A percentile compares a stretch with the other conserved stretches of the same genome.
phyloP scores from a whole-genome alignment of 768 basidiomycete species.

The Suillus sp. region DNA sequence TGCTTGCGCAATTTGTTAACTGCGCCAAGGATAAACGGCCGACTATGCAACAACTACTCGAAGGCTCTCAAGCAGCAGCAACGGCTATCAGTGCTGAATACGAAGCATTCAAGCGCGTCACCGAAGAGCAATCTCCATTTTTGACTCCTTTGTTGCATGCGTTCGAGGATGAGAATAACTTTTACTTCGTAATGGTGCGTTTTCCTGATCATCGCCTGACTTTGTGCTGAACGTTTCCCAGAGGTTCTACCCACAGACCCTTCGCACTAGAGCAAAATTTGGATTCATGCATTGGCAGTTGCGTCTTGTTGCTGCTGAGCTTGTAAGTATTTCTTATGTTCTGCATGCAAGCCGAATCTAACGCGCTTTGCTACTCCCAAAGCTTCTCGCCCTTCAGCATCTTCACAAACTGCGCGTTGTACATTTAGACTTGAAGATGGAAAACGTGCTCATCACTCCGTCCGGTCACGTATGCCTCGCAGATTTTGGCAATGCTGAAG shows the following conservation, averaged over 20 bases:
- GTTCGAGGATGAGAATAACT: slow-evolving; percentile 16
- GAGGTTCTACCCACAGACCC: slow-evolving; percentile 18
- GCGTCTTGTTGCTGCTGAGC: slow-evolving; percentile 20
- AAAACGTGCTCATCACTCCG: slow-evolving; percentile 48
- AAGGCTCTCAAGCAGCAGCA: neutral
- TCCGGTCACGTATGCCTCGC: slow-evolving; percentile 18
- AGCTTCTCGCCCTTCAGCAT: slow-evolving; percentile 18
- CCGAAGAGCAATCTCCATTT: slow-evolving; percentile 13
- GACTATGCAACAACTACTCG: neutral
- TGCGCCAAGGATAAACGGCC: neutral
- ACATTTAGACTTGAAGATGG: slow-evolving; percentile 55
- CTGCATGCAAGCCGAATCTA: neutral
- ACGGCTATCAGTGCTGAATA: neutral
- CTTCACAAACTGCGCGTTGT: slow-evolving; percentile 33
- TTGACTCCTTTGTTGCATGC: slow-evolving; percentile 17
- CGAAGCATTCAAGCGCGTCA: slow-evolving; percentile 7
- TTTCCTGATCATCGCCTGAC: neutral
- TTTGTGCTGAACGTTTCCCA: neutral
- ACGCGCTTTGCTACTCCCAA: neutral
- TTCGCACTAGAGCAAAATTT: slow-evolving; percentile 10
- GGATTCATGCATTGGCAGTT: slow-evolving; percentile 16
- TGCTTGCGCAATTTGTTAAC: slow-evolving; percentile 1
- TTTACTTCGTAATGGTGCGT: slow-evolving; percentile 20
- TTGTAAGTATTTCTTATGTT: slow-evolving; percentile 11
- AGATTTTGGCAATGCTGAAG: slow-evolving; percentile 22